Conservation (phyloP, 176 grass and related monocot species). For the Microstegium vimineum region DNA sequence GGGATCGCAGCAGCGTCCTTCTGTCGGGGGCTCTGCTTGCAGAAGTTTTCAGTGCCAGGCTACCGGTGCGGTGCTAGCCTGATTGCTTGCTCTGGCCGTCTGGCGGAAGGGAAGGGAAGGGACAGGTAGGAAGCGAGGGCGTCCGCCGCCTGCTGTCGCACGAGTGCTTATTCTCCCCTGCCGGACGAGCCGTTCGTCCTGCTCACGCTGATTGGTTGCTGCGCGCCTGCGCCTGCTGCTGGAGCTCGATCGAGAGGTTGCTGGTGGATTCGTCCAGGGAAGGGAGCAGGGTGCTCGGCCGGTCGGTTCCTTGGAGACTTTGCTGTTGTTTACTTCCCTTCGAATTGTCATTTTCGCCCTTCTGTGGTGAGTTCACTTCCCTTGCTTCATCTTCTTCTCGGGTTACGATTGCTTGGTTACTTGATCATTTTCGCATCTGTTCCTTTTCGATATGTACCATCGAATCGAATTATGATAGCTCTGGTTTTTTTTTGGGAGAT, state of each 20-base stretch:
- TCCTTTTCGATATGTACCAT: neutral
- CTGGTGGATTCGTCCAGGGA: neutral
- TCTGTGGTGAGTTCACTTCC: neutral
- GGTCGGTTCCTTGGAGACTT: neutral
- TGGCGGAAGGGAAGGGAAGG: neutral
- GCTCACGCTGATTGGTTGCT: neutral
- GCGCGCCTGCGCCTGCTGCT: neutral
- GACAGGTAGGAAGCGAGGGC: neutral
- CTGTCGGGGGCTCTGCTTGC: neutral
- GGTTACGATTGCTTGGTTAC: neutral
- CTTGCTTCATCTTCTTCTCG: neutral
- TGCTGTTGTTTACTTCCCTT: no score
- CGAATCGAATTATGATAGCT: neutral
- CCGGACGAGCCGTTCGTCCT: neutral
- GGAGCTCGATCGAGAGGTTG: neutral
- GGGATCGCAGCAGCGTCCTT: neutral
- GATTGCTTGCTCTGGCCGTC: no score
- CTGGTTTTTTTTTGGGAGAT: neutral
- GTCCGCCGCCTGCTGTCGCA: neutral
- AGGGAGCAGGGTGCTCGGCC: neutral
- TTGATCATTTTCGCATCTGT: neutral
- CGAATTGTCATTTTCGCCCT: no score
- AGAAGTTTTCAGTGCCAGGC: neutral
- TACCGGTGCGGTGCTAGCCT: no score
- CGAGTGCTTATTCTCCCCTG: neutral